Base-by-base conservation (phyloP, 2,329 filamentous ascomycete species). In the Xylariaceae sp. region DNA sequence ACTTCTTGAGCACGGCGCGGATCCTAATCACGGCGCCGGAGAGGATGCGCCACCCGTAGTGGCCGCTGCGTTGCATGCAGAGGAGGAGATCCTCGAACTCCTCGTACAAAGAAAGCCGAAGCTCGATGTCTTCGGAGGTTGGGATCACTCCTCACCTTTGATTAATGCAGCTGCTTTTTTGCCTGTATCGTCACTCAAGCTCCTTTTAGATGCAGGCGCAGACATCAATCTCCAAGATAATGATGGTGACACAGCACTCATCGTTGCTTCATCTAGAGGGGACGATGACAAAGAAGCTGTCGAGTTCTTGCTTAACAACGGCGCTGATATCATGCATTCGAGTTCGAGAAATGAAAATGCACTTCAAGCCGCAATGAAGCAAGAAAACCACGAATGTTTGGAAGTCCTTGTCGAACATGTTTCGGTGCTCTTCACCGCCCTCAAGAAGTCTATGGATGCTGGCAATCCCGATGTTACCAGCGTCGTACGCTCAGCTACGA, bases 211-310 rank as follows among this genome's bases (percentile, higher is more conserved):
- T 11, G 65, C 66, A 0, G 67, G 70, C 0, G 70, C 70, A 0
- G 62, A 72, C 42, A 68, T 73, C 30, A 68, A 72, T 36, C 57
- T 67, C 3, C 49, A 61, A 0, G 66, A 68, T 30, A 49, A 62
- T 2, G 61, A 69, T 5, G 64, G 69, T 10, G 64, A 71, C 35
- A 71, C 71, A 0, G 67, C 71, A 1, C 60, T 74, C 1, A 72
- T 73, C 7, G 53, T 67, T 1, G 68, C 71, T 3, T 62, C 70
- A 0, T 50, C 49, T 10, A 55, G 56, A 33, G 66, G 65, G 1
- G 69, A 73, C 22, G 47, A 56, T 1, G 69, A 73, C 22, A 47
- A 56, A 1, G 63, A 65, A 14, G 63, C 63, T 3, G 64, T 70
- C 22, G 59, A 56, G 33, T 66, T 68, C 42, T 52, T 73, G 5